A percentile compares a stretch with the other conserved stretches of the same genome.
phyloP scores from a whole-genome alignment of 768 basidiomycete genomes.

The Cystofilobasidium bisporidii region DNA sequence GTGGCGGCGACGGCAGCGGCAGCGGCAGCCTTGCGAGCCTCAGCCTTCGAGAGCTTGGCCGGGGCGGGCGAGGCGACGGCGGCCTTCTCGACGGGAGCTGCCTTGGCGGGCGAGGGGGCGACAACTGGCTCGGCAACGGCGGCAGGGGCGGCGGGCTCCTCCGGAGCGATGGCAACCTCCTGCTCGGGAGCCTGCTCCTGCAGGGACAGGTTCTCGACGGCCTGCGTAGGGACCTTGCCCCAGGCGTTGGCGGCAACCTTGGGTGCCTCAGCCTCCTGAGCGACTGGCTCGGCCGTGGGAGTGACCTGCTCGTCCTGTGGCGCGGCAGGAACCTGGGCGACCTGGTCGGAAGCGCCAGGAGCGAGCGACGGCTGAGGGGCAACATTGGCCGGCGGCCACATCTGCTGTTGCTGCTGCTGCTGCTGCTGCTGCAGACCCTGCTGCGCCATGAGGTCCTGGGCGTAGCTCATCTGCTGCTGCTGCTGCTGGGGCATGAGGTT shows the following conservation, averaged over 20 bases:
- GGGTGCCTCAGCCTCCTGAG: constrained; percentile 41
- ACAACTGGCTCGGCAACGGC: constrained; percentile 20
- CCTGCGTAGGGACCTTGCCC: constrained; percentile 12
- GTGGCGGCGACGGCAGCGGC: constrained; percentile 11
- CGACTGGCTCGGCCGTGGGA: neutral
- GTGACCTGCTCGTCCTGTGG: neutral
- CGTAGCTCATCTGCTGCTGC: constrained; percentile 8
- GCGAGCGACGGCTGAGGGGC: constrained; percentile 13
- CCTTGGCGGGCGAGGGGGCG: constrained; percentile 23
- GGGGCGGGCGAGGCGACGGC: constrained; percentile 1
- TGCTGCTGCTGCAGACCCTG: constrained; percentile 18
- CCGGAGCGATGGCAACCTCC: constrained; percentile 30
- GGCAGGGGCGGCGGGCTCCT: too few species aligned
- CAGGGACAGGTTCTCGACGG: constrained; percentile 1
- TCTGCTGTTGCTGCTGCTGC: constrained; percentile 25
- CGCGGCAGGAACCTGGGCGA: too few species aligned
- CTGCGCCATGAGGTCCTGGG: constrained; percentile 5
- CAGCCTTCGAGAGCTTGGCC: neutral
- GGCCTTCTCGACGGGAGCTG: constrained; percentile 18
- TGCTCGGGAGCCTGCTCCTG: constrained; percentile 22
- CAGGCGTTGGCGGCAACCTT: constrained; percentile 16
- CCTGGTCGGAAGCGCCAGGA: neutral
- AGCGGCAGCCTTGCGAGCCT: constrained; percentile 5
- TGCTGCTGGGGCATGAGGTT: constrained; percentile 21
- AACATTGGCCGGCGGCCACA: neutral